Base-by-base conservation (phyloP, 305 asterid genomes). In the Salvia sclarea region DNA sequence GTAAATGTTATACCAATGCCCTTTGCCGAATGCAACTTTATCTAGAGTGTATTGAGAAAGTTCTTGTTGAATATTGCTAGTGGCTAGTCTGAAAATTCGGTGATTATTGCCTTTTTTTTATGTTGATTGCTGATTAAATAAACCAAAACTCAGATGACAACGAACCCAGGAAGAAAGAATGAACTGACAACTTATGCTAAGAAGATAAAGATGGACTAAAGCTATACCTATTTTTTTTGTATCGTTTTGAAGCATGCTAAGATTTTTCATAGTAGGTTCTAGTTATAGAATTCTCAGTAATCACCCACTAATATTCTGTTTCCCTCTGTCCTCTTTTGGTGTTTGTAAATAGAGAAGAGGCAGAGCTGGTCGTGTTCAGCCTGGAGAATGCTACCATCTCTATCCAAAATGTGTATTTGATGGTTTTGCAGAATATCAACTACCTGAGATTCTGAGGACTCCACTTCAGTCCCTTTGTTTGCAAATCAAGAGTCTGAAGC, bases 321-420 rank as follows among this genome's bases (percentile, higher is more conserved):
- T 40, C 38, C 48, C 31, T 40, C 62, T 77, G 18, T 64, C 59
- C 3, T 20, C 10, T 53, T 66, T 58, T 78, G 69, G 68, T 68
- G 54, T 64, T 74, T 67, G 56, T 72, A 25, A 79, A 79, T 71
- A 93, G 98, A 87, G 98, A 85, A 85, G 92, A 86, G 98, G 98
- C 83, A 86, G 98, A 79, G 97, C 98, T 28, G 98, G 98, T 38
- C 98, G 98, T 81, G 97, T 93, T 52, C 97, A 87, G 81, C 95
- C 98, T 28, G 98, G 98, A 78, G 94, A 87, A 73, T 93, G 98
- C 80, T 93, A 81, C 75, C 97, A 88, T 82, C 94, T 93, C 62
- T 93, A 88, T 75, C 97, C 97, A 45, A 84, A 76, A 87, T 85
- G 96, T 25, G 95, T 93, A 8, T 84, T 84, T 74, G 95, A 93